A percentile compares a stretch with the other conserved stretches of the same genome.
phyloP scores from a whole-genome alignment of 352 stramenopile genomes.

The Labyrinthula sp. region DNA sequence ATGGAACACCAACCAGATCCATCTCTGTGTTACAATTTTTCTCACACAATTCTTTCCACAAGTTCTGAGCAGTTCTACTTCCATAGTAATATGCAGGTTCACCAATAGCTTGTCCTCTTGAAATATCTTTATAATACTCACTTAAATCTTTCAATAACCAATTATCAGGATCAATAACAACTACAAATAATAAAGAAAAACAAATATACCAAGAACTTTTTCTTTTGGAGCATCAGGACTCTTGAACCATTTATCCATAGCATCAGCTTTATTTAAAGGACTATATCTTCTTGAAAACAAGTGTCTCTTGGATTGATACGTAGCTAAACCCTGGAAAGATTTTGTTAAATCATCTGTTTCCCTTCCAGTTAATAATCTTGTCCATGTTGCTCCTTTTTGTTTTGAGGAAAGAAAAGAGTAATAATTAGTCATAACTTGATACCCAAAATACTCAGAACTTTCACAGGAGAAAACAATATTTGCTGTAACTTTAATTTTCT shows the following conservation, averaged over 20 bases:
- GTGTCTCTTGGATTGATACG: slow-evolving; percentile 19
- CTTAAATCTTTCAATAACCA: slow-evolving; percentile 19
- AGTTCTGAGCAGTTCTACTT: slow-evolving; percentile 8
- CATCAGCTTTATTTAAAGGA: slow-evolving; percentile 25
- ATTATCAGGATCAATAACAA: slow-evolving; percentile 28
- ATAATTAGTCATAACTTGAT: slow-evolving; percentile 26
- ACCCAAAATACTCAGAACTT: slow-evolving; percentile 26
- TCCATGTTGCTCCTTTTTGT: slow-evolving; percentile 14
- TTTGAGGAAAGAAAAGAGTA: slow-evolving; percentile 13
- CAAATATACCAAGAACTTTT: too few species aligned
- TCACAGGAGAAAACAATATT: slow-evolving; percentile 21
- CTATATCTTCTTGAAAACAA: slow-evolving; percentile 20
- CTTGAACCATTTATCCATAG: slow-evolving; percentile 19
- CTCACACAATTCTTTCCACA: slow-evolving; percentile 24
- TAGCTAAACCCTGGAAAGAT: slow-evolving; percentile 9
- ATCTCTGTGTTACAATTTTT: slow-evolving; percentile 16
- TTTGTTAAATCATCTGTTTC: slow-evolving; percentile 10
- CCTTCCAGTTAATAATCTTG: slow-evolving; percentile 7
- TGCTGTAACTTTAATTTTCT: too few species aligned
- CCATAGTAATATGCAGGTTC: slow-evolving; percentile 25
- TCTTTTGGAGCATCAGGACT: slow-evolving; percentile 7
- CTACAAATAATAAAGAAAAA: too few species aligned
- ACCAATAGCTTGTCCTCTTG: slow-evolving; percentile 4
- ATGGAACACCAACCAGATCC: slow-evolving; percentile 21
- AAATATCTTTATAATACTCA: slow-evolving; percentile 1